These are phyloP conservation scores for Heritiera fomes DNA, from an alignment of 345 rosid genomes.

Conservation along the genomic window DNA sequence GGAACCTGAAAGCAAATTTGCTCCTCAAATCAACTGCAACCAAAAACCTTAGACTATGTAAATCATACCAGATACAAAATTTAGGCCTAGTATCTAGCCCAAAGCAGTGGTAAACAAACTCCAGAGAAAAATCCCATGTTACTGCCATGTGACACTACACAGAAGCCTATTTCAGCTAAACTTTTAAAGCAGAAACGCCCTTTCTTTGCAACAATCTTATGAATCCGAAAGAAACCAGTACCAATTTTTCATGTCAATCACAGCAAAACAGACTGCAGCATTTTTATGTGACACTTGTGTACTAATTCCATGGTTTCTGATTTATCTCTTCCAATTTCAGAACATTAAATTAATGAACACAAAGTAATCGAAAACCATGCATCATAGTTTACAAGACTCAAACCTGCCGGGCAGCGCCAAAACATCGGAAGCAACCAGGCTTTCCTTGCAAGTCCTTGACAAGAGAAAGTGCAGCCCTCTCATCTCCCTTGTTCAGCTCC, in stretches of 20 bases:
- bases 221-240: neutral
- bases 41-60: neutral
- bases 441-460: constrained; percentile 75
- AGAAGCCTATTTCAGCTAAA: too few species aligned
- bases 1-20: constrained; percentile 52
- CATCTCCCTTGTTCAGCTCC: constrained; percentile 75
- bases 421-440: constrained; percentile 74
- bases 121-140: neutral
- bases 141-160: neutral
- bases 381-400: neutral
- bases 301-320: neutral
- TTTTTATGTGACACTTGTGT: neutral
- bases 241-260: neutral
- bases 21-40: neutral
- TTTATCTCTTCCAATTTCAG: neutral
- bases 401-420: constrained; percentile 83
- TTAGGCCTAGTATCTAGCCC: neutral
- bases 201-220: neutral
- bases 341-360: neutral
- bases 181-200: neutral
- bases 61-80: neutral
- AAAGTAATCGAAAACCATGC: neutral
- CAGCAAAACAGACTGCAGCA: neutral
- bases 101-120: too few species aligned
- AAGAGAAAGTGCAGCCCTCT: constrained; percentile 68